Conservation (phyloP, 305 asterid species). For the Solanum aculeatissimum region DNA sequence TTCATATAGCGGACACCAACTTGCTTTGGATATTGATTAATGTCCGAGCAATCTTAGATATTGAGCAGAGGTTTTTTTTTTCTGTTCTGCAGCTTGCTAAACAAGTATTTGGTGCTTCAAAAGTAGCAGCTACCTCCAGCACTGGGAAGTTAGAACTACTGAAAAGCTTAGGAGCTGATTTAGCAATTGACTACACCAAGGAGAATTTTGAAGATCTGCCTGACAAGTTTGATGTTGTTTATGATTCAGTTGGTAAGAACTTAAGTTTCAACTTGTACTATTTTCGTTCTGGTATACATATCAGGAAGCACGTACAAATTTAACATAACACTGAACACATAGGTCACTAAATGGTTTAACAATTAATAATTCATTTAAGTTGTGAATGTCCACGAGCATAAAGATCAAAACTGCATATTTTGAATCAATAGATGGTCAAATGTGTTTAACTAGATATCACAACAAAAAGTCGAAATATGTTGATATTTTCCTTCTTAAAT, state of each 20-base stretch:
- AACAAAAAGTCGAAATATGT: not conserved
- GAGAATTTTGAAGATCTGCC: constrained; percentile 57
- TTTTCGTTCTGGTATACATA: not conserved
- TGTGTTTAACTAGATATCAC: not conserved
- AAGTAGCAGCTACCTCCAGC: constrained; percentile 78
- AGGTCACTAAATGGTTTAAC: not conserved
- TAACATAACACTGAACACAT: not conserved
- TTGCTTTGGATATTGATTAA: no score
- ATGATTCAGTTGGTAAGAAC: constrained; percentile 73
- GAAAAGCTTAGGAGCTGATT: constrained; percentile 72
- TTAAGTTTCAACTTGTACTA: not conserved
- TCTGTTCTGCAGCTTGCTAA: constrained; percentile 55
- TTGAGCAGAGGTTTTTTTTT: not conserved
- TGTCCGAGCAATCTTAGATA: no score
- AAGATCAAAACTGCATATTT: not conserved
- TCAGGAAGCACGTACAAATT: not conserved
- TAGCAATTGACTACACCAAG: constrained; percentile 81
- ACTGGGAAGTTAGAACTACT: constrained; percentile 51
- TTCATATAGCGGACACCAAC: no score
- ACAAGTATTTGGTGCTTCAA: constrained; percentile 82
- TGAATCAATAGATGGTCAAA: not conserved
- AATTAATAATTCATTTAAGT: not conserved
- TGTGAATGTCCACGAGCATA: not conserved
- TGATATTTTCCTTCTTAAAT: not conserved
- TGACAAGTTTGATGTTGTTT: constrained; percentile 70